These are phyloP conservation scores for Crataegus laevigata DNA, from an alignment of 306 rosid species.

Conservation along the genomic window DNA sequence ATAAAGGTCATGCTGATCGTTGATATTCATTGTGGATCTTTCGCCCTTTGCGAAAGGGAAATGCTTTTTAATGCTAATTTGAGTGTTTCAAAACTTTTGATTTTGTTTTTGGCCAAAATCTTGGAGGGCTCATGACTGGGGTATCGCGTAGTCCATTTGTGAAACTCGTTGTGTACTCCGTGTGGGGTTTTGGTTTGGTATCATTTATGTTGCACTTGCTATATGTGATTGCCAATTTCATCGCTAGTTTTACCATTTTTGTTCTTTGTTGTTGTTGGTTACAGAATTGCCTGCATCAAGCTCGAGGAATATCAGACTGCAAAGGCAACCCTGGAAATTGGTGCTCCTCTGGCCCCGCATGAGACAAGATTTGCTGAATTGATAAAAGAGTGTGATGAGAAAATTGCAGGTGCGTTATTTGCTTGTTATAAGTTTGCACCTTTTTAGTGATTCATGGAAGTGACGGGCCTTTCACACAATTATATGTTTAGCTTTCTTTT, in stretches of 20 bases:
- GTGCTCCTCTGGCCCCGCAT: constrained; percentile 52
- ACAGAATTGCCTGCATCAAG: constrained; percentile 69
- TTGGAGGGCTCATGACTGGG: not conserved
- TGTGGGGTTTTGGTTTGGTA: not conserved
- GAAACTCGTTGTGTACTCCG: not conserved
- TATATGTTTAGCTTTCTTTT: not conserved
- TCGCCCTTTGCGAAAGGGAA: not conserved
- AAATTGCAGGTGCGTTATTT: constrained; percentile 50
- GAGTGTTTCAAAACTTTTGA: not conserved
- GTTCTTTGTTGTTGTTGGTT: constrained; percentile 6
- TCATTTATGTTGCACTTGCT: not conserved
- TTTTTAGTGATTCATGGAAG: not conserved
- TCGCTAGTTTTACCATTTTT: not conserved
- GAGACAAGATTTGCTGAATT: constrained; percentile 44
- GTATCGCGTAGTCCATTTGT: not conserved
- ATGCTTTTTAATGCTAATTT: not conserved
- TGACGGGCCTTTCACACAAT: not conserved
- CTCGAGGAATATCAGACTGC: constrained; percentile 95
- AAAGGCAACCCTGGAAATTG: constrained; percentile 57
- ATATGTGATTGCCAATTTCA: not conserved
- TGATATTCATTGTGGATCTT: not conserved
- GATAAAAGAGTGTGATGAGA: constrained; percentile 61
- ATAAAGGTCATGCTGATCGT: not conserved
- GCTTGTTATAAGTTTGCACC: constrained; percentile 4
- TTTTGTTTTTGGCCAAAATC: not conserved